Evolutionary conservation across 768 basidiomycete genomes (phyloP), one percentile per base, ranked within the genome.

Genomic region (Lentinula guzmanii): DNA sequence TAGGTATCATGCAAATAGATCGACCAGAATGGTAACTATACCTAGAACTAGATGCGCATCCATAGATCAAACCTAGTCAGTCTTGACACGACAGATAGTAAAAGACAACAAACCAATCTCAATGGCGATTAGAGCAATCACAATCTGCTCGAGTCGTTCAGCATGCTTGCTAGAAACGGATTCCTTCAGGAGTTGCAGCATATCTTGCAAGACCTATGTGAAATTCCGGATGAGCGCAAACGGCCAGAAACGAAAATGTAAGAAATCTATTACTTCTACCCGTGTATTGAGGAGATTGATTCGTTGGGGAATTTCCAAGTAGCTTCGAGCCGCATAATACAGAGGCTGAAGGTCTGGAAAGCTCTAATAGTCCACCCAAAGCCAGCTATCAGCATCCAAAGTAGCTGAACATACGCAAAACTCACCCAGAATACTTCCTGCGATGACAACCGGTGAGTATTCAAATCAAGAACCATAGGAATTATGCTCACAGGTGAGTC

Each of bases 401-500:
- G 39, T 0, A 18, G 57, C 34, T 16, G 10, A 58, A 46, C 41
- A 39, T 60, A 10, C 15, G 60, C 39, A 43, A 34, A 39, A 15
- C 86, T 57, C 72, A 90, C 93, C 94, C 95, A 96, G 73, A 97
- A 97, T 46, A 96, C 87, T 74, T 97, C 94, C 91, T 94, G 68
- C n/a, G 28, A 42, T n/a, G 13, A n/a, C 37, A 28, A 35, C 2
- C n/a, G 48, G 3, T 18, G 48, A 46, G 2, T 10, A 48, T 4
- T 10, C 0, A 28, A 28, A n/a, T 28, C 15, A 7, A 21, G 31
- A 39, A n/a, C n/a, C 42, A 16, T 13, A 7, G 42, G 48, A 53
- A 52, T 10, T 7, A 15, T 39, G 80, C 90, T 68, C 71, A 93
- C 92, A 31, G 95, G 95, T 37, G 94, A 93, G 78, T 98, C 95